Conservation (phyloP, 2,329 filamentous ascomycete genomes). For the Aspergillus fischeri region DNA sequence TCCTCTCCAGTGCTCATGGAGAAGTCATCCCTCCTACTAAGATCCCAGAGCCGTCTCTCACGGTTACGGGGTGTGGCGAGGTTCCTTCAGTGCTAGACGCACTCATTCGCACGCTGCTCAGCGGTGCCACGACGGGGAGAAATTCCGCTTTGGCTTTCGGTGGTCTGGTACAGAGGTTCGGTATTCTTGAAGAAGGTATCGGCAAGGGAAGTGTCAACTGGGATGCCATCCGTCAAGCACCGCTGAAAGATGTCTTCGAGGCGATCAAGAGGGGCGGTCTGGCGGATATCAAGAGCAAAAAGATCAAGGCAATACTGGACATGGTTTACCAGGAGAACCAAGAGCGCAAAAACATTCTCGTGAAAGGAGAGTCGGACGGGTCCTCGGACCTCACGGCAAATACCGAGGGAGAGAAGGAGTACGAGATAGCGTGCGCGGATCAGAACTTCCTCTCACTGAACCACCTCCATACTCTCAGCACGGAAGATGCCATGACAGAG, state of each 20-base stretch:
- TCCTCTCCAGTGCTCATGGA: constrained; percentile 65
- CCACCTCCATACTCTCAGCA: constrained; percentile 54
- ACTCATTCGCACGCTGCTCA: constrained; percentile 58
- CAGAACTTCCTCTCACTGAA: constrained; percentile 62
- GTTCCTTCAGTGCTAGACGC: constrained; percentile 63
- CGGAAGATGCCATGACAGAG: constrained; percentile 54
- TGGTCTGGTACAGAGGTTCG: constrained; percentile 62
- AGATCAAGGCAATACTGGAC: constrained; percentile 70
- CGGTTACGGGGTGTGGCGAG: constrained; percentile 66
- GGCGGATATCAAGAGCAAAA: constrained; percentile 64
- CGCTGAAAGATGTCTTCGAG: constrained; percentile 58
- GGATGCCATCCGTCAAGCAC: constrained; percentile 62
- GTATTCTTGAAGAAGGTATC: constrained; percentile 57
- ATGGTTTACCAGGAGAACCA: constrained; percentile 67
- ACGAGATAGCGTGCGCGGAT: constrained; percentile 55
- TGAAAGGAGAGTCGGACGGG: constrained; percentile 40
- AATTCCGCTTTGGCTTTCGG: constrained; percentile 65
- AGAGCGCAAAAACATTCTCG: constrained; percentile 49
- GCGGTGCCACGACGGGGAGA: constrained; percentile 55
- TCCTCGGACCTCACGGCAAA: constrained; percentile 43
- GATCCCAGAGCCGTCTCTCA: constrained; percentile 66
- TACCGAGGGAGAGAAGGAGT: constrained; percentile 48
- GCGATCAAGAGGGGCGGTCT: constrained; percentile 69
- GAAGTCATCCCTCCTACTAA: constrained; percentile 60
- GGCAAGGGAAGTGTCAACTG: constrained; percentile 72